phyloP scores from a whole-genome alignment of 106 monocot species.

The Ottelia alismoides region DNA sequence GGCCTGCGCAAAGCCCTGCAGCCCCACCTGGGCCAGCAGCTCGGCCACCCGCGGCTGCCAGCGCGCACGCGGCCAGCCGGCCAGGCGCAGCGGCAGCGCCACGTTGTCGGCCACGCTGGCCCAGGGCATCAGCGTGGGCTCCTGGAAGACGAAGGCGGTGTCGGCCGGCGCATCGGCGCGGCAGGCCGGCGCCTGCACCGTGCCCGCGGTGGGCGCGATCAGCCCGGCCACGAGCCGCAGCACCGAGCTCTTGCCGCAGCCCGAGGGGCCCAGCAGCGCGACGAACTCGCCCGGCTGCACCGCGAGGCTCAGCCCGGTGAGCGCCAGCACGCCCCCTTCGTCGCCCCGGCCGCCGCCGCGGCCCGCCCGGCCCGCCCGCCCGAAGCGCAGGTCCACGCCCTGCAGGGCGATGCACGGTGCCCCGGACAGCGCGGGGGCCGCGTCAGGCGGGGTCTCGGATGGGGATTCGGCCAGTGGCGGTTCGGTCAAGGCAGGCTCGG shows the following conservation, averaged over 20 bases:
- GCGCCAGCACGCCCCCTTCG: not conserved
- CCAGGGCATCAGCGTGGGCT: not conserved
- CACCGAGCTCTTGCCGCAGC: not conserved
- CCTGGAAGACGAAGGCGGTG: not conserved
- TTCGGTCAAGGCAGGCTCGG: too few relatives aligned
- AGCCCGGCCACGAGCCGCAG: too few relatives aligned
- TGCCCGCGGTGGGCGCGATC: not conserved
- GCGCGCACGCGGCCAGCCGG: not conserved
- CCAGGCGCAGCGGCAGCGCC: not conserved
- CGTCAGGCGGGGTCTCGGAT: too few relatives aligned
- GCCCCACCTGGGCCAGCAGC: not conserved
- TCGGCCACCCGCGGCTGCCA: not conserved
- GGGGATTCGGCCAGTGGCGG: too few relatives aligned
- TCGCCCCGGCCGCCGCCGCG: not conserved
- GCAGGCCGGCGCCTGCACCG: too few relatives aligned
- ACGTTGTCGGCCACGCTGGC: not conserved
- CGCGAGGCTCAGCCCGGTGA: not conserved
- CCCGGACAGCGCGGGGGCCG: too few relatives aligned
- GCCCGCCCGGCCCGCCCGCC: too few relatives aligned
- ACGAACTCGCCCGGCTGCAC: not conserved
- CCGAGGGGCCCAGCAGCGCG: not conserved
- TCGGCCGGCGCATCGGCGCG: too few relatives aligned
- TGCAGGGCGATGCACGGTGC: too few relatives aligned
- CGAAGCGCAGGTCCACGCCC: too few relatives aligned
- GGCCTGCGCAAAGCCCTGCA: not conserved